Conservation (phyloP, 2,329 filamentous ascomycete genomes). For the Pseudogymnoascus sp. region DNA sequence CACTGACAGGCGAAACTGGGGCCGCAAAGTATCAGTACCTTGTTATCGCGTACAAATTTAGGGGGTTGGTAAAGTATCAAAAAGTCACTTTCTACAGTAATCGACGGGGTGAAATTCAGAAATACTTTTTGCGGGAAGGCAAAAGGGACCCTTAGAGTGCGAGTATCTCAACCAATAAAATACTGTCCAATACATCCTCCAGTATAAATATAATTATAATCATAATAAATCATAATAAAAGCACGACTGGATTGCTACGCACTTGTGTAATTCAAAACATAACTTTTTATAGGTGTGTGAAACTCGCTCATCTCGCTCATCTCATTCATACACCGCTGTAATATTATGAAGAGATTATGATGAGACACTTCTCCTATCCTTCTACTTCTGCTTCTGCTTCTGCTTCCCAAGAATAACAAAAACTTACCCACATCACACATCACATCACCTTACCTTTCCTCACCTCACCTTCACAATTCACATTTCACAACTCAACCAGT, state of each 20-base stretch:
- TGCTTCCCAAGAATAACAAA: background rate
- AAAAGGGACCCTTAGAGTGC: background rate
- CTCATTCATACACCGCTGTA: background rate
- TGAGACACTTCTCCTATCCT: constrained; percentile 7
- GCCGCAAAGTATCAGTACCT: background rate
- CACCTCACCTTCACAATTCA: background rate
- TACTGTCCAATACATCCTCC: background rate
- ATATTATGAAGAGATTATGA: constrained; percentile 8
- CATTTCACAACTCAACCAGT: background rate
- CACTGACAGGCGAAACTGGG: background rate
- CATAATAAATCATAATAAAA: background rate
- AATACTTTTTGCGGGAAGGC: background rate
- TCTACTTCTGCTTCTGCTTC: background rate
- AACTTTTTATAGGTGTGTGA: background rate
- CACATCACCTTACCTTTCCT: background rate
- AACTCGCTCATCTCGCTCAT: constrained; percentile 4
- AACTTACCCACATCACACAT: background rate
- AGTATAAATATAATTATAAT: background rate
- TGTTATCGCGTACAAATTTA: background rate
- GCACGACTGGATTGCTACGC: background rate
- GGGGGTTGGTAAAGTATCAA: background rate
- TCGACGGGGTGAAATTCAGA: background rate
- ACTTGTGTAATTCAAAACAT: background rate
- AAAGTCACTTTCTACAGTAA: background rate
- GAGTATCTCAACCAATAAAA: constrained; percentile 3